A percentile compares a stretch with the other conserved stretches of the same genome.
Evolutionary conservation across 2,329 filamentous ascomycete species (phyloP).

Genomic region (Teratosphaeria nubilosa): DNA sequence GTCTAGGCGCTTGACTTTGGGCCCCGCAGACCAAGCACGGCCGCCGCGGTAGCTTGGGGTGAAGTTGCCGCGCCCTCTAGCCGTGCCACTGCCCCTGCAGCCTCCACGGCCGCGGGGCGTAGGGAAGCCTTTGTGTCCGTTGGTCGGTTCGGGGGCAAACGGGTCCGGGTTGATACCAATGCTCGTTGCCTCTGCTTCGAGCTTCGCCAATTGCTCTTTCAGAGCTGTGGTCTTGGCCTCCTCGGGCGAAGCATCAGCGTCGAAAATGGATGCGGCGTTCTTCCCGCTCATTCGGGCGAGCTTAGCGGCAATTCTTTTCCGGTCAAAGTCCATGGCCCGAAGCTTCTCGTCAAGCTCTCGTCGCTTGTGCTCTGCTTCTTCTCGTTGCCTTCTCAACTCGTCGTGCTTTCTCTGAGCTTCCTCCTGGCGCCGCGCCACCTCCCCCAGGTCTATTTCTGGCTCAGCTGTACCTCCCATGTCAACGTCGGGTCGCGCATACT

Average conservation of each 20-base stretch:
- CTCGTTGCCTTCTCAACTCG: slow-evolving; percentile 52
- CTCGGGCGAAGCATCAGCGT: slow-evolving; percentile 13
- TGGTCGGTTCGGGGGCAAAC: slow-evolving; percentile 12
- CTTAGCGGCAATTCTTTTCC: slow-evolving; percentile 50
- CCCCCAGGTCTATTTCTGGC: slow-evolving; percentile 57
- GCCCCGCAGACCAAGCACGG: slow-evolving; percentile 20
- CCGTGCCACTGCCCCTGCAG: slow-evolving; percentile 24
- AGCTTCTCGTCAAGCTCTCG: slow-evolving; percentile 56
- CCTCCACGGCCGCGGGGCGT: slow-evolving; percentile 10
- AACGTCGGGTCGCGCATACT: slow-evolving; percentile 13
- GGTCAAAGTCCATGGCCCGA: slow-evolving; percentile 55
- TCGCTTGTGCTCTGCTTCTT: slow-evolving; percentile 52
- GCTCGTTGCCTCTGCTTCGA: slow-evolving; percentile 61
- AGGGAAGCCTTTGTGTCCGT: slow-evolving; percentile 18
- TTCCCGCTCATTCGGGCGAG: slow-evolving; percentile 45
- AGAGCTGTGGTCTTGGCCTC: slow-evolving; percentile 51
- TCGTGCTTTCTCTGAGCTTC: slow-evolving; percentile 62
- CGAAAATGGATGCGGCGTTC: slow-evolving; percentile 3
- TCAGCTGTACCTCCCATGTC: slow-evolving; percentile 22
- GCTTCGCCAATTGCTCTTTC: slow-evolving; percentile 60
- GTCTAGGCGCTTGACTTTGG: slow-evolving; percentile 52
- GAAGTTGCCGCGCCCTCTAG: slow-evolving; percentile 29
- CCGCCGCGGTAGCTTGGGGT: slow-evolving; percentile 40
- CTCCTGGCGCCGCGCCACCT: slow-evolving; percentile 57
- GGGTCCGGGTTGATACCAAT: slow-evolving; percentile 56